Percentiles rank a stretch among this genome's conserved stretches.
These are phyloP conservation scores for Decorospora gaudefroyi DNA, from an alignment of 2,329 filamentous ascomycete species.

Conservation along the genomic window DNA sequence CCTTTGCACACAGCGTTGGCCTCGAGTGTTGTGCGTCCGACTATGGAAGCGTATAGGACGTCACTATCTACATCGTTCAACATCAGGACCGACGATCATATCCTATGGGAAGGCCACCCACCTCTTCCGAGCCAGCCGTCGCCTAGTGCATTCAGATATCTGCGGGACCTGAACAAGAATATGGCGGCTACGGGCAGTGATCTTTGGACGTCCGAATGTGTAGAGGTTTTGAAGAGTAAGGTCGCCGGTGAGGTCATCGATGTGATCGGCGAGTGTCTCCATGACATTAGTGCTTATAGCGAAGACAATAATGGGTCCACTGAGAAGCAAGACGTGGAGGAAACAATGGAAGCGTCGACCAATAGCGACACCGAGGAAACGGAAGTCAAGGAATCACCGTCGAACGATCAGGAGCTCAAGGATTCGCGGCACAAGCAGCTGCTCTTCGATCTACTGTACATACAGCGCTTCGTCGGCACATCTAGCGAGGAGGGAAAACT, in stretches of 20 bases:
- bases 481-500: constrained; percentile 9
- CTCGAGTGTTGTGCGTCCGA: constrained; percentile 54
- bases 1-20: constrained; percentile 68
- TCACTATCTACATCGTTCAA: constrained; percentile 53
- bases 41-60: constrained; percentile 52
- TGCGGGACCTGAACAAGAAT: constrained; percentile 65
- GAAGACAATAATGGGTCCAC: constrained; percentile 11
- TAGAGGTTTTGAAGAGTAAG: constrained; percentile 64
- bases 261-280: constrained; percentile 43
- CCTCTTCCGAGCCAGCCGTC: constrained; percentile 79
- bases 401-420: constrained; percentile 19
- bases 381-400: constrained; percentile 14
- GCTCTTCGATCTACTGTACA: constrained; percentile 52
- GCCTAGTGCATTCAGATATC: constrained; percentile 70
- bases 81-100: constrained; percentile 62
- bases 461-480: constrained; percentile 41
- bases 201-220: constrained; percentile 75
- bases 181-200: constrained; percentile 77
- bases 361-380: constrained; percentile 8
- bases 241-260: constrained; percentile 58
- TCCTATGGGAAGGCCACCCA: constrained; percentile 80
- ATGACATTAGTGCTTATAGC: constrained; percentile 14
- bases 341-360: not conserved
- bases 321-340: constrained; percentile 12
- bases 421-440: constrained; percentile 45